phyloP scores from a whole-genome alignment of 2,329 filamentous ascomycete genomes.

The Mycosphaerella arachidis region DNA sequence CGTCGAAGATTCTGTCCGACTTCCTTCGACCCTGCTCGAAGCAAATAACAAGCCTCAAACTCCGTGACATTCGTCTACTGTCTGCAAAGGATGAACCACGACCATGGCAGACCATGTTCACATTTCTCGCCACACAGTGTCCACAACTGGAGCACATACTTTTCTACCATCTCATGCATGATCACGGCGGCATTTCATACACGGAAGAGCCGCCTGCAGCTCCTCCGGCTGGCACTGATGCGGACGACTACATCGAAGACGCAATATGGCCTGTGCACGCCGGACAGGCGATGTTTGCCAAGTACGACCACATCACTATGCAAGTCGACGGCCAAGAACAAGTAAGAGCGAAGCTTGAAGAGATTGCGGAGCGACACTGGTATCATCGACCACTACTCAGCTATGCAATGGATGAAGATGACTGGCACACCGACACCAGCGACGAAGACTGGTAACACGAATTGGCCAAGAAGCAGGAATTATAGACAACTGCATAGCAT shows the following conservation, averaged over 20 bases:
- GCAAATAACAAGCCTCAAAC: conserved; percentile 27
- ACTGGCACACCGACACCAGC: conserved; percentile 33
- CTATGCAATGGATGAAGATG: conserved; percentile 29
- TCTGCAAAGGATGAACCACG: conserved; percentile 11
- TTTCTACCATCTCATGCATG: conserved; percentile 27
- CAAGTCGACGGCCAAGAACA: conserved; percentile 16
- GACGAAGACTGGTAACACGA: conserved; percentile 31
- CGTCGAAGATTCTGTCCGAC: conserved; percentile 15
- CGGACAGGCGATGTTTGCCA: conserved; percentile 17
- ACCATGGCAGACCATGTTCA: conserved; percentile 27
- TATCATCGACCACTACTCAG: conserved; percentile 25
- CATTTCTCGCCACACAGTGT: conserved; percentile 20
- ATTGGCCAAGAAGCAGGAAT: not conserved
- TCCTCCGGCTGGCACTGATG: conserved; percentile 9
- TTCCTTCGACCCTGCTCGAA: conserved; percentile 21
- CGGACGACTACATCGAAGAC: conserved; percentile 13
- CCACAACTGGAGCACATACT: conserved; percentile 25
- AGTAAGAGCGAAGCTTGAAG: conserved; percentile 17
- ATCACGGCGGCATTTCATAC: conserved; percentile 25
- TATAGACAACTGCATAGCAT: not conserved
- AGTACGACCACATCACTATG: conserved; percentile 24
- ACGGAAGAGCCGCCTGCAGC: conserved; percentile 13
- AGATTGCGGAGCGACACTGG: conserved; percentile 26
- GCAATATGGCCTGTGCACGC: conserved; percentile 4
- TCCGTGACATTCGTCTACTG: conserved; percentile 29